These are phyloP conservation scores for Cyclaneusma minus DNA, from an alignment of 2,329 filamentous ascomycete genomes.

Conservation along the genomic window DNA sequence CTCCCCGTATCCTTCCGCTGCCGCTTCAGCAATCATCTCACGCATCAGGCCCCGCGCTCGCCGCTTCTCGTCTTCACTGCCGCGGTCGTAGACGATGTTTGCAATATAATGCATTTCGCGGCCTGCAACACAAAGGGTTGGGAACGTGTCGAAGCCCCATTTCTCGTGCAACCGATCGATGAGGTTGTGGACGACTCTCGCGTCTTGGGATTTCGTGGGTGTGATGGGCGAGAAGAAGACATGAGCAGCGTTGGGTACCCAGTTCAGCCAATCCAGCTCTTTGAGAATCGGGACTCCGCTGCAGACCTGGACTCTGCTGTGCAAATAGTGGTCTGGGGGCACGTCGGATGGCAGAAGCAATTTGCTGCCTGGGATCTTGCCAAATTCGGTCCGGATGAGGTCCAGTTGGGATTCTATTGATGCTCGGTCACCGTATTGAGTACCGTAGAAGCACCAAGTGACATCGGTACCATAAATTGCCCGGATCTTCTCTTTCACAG, in stretches of 20 bases:
- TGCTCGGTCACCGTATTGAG: constrained; percentile 14
- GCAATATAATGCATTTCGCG: constrained; percentile 41
- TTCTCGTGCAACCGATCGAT: constrained; percentile 23
- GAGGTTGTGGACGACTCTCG: constrained; percentile 25
- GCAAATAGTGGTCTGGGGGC: constrained; percentile 16
- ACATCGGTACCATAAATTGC: constrained; percentile 13
- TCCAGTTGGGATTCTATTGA: constrained; percentile 14
- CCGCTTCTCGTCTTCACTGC: constrained; percentile 22
- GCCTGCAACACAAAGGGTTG: constrained; percentile 32
- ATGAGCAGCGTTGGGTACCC: constrained; percentile 34
- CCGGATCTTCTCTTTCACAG: constrained; percentile 15
- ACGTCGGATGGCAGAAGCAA: constrained; percentile 19
- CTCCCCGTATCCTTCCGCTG: constrained; percentile 26
- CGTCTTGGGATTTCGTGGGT: constrained; percentile 30
- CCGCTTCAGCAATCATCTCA: constrained; percentile 24
- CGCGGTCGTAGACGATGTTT: constrained; percentile 34
- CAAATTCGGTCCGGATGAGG: constrained; percentile 14
- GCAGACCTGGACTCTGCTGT: constrained; percentile 15
- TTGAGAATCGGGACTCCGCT: constrained; percentile 14
- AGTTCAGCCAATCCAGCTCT: constrained; percentile 28
- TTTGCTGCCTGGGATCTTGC: constrained; percentile 15
- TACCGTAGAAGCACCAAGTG: constrained; percentile 19
- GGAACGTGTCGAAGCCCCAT: constrained; percentile 33
- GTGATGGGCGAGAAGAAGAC: constrained; percentile 36
- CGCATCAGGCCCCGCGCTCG: constrained; percentile 22